A percentile compares a stretch with the other conserved stretches of the same genome.
phyloP scores from a whole-genome alignment of 148 eudicot genomes.

The Diospyros kaki region DNA sequence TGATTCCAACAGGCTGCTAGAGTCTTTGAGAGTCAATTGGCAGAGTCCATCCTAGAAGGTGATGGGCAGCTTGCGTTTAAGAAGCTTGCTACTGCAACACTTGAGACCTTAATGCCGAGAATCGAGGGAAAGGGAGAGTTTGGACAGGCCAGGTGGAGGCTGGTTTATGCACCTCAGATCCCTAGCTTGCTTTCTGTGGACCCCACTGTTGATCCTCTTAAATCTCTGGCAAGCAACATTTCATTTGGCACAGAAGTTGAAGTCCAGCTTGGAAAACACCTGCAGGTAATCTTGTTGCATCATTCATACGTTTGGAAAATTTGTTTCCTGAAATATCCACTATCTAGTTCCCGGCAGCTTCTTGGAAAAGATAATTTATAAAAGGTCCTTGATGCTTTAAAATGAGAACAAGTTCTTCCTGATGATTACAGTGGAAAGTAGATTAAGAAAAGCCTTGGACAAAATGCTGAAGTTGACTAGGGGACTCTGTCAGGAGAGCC shows the following conservation, averaged over 20 bases:
- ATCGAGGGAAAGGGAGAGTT: conserved; percentile 98
- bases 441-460: not conserved
- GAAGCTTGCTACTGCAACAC: conserved; percentile 99
- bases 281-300: conserved; percentile 55
- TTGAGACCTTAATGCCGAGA: conserved; percentile 95
- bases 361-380: not conserved
- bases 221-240: conserved; percentile 91
- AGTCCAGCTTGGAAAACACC: conserved; percentile 97
- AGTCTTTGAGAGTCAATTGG: conserved; percentile 94
- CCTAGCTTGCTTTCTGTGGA: conserved; percentile 96
- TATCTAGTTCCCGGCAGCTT: conserved; percentile 4
- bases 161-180: conserved; percentile 96
- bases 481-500: not conserved
- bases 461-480: conserved; percentile 1
- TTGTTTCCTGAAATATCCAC: not conserved
- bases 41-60: conserved; percentile 96
- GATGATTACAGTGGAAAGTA: not conserved
- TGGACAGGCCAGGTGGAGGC: conserved; percentile 99
- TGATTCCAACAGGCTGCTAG: conserved; percentile 73
- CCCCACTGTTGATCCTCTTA: conserved; percentile 93
- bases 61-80: conserved; percentile 98
- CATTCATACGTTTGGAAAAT: conserved; percentile 1
- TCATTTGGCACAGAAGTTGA: conserved; percentile 99
- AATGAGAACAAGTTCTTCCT: not conserved
- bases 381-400: not conserved